Conservation (phyloP, 23 red algal genomes). For the Agarophyton chilense region DNA sequence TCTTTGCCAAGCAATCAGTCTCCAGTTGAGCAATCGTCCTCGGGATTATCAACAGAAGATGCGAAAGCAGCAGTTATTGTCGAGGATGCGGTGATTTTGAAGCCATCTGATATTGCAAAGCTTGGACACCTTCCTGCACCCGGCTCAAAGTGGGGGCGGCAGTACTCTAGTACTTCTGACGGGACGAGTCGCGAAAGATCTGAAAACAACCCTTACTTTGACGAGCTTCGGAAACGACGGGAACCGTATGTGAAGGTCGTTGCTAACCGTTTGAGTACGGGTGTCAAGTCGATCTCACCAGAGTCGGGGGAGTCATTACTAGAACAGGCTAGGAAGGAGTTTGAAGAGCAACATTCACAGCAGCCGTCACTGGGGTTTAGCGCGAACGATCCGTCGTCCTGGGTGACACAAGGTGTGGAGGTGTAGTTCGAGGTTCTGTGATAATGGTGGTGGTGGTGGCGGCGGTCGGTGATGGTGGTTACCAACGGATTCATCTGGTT, state of each 20-base stretch:
- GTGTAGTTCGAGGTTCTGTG: conserved; percentile 1
- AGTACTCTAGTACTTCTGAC: conserved; percentile 27
- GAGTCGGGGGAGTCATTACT: conserved; percentile 34
- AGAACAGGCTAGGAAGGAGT: conserved; percentile 37
- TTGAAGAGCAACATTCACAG: conserved; percentile 22
- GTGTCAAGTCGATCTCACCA: conserved; percentile 24
- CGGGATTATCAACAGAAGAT: conserved; percentile 21
- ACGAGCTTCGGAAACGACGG: conserved; percentile 48
- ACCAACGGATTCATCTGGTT: neutral
- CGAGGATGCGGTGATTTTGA: conserved; percentile 13
- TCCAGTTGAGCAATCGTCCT: conserved; percentile 2
- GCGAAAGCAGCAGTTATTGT: conserved; percentile 15
- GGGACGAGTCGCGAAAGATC: neutral
- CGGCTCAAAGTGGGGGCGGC: conserved; percentile 20
- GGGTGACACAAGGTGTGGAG: conserved; percentile 20
- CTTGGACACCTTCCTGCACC: neutral
- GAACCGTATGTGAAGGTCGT: conserved; percentile 70
- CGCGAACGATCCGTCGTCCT: conserved; percentile 12
- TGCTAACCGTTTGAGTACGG: conserved; percentile 42
- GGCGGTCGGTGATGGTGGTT: neutral
- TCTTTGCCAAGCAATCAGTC: conserved; percentile 27
- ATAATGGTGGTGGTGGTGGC: too few relatives aligned
- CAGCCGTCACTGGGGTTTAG: neutral
- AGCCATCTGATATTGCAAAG: conserved; percentile 18
- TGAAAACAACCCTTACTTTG: conserved; percentile 53